phyloP scores from a whole-genome alignment of 164 flowering plant species.

The Echeveria elegans region DNA sequence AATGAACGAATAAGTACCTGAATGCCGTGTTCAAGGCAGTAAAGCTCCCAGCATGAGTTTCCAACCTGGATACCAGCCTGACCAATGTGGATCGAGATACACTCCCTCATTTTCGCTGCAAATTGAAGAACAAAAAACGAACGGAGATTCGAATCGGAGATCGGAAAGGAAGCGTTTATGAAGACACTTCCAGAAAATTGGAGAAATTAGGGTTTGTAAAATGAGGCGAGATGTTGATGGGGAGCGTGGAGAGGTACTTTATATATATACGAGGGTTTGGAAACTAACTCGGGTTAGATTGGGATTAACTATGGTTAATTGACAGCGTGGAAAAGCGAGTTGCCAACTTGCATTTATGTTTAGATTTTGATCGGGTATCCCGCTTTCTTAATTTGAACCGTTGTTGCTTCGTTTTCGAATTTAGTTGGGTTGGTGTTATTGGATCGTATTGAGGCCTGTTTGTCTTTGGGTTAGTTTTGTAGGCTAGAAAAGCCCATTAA shows the following conservation, averaged over 20 bases:
- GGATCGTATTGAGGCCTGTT: not conserved
- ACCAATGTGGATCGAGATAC: conserved; percentile 54
- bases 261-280: not conserved
- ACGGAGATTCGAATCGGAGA: not conserved
- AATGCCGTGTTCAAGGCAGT: conserved; percentile 48
- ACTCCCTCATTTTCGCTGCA: conserved; percentile 41
- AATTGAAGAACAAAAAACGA: not conserved
- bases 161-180: conserved; percentile 4
- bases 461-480: too few species aligned
- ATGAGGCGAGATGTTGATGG: not conserved
- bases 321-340: not conserved
- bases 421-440: not conserved
- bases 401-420: not conserved
- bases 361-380: not conserved
- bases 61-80: conserved; percentile 54
- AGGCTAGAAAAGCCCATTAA: too few species aligned
- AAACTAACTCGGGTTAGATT: not conserved
- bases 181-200: conserved; percentile 6
- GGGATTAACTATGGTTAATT: not conserved
- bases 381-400: conserved; percentile 1
- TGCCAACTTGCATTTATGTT: not conserved
- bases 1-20: conserved; percentile 20
- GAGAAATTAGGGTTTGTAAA: not conserved
- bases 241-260: not conserved
- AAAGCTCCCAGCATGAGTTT: conserved; percentile 41